Evolutionary conservation across 306 rosid genomes (phyloP).

Genomic region (Dalbergia cochinchinensis): DNA sequence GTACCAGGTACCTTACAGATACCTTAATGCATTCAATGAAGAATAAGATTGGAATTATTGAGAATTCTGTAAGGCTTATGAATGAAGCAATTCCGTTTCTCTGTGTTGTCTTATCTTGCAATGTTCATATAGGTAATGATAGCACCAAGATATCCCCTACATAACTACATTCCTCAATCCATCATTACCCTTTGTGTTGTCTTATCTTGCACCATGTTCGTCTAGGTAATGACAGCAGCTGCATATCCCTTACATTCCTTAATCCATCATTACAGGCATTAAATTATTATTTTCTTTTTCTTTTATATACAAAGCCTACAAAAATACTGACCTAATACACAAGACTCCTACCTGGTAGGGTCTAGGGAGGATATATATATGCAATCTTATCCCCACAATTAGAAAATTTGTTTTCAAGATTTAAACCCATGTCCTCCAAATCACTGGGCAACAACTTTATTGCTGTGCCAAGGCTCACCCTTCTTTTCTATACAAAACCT

Average conservation of each 20-base stretch:
- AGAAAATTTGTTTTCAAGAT: too few species aligned
- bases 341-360: too few species aligned
- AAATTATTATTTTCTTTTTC: constrained; percentile 1
- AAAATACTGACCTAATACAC: too few species aligned
- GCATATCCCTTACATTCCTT: neutral
- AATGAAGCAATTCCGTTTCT: constrained; percentile 9
- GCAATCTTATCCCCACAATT: too few species aligned
- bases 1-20: too few species aligned
- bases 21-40: neutral
- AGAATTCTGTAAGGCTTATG: neutral
- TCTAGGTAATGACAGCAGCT: too few species aligned
- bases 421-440: too few species aligned
- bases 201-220: too few species aligned
- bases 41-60: neutral
- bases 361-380: too few species aligned
- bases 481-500: neutral
- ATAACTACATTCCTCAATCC: too few species aligned
- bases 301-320: neutral
- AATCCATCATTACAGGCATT: constrained; percentile 1
- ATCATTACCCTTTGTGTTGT: too few species aligned
- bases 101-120: constrained; percentile 16
- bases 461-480: neutral
- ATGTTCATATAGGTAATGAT: constrained; percentile 1
- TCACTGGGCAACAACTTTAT: too few species aligned
- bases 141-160: neutral